Evolutionary conservation across 2,329 filamentous ascomycete species (phyloP).

Genomic region (Alternaria burnsii): DNA sequence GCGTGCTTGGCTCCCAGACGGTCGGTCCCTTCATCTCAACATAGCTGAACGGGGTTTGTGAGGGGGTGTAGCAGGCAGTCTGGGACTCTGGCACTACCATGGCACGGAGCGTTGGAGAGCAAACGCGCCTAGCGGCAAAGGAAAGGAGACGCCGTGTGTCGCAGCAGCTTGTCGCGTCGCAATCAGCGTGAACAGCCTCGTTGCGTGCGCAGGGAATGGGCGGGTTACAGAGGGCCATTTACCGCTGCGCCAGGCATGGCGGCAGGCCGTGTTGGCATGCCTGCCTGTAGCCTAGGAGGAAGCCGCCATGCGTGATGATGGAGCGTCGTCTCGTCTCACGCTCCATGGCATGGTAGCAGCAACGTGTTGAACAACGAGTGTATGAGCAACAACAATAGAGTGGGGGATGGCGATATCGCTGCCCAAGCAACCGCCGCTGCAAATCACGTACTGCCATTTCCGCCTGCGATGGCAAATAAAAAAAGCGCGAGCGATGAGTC

Average conservation of each 20-base stretch:
- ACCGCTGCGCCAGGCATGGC: slow-evolving; percentile 30
- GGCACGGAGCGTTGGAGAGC: slow-evolving; percentile 18
- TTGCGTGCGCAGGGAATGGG: slow-evolving; percentile 5
- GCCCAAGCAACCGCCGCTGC: slow-evolving; percentile 4
- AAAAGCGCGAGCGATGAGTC: slow-evolving; percentile 30
- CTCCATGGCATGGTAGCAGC: not conserved
- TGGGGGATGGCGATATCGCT: slow-evolving; percentile 1
- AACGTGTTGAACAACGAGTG: not conserved
- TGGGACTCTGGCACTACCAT: slow-evolving; percentile 21
- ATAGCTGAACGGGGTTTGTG: slow-evolving; percentile 22
- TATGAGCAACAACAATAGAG: not conserved
- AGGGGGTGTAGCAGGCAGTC: slow-evolving; percentile 16
- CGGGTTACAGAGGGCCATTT: slow-evolving; percentile 3
- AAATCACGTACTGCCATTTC: slow-evolving; percentile 8
- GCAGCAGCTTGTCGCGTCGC: slow-evolving; percentile 26
- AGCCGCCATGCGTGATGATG: slow-evolving; percentile 20
- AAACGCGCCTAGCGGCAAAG: slow-evolving; percentile 14
- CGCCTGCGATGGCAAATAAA: not conserved
- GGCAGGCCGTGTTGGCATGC: slow-evolving; percentile 26
- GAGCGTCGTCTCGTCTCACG: slow-evolving; percentile 30
- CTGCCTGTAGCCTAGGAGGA: slow-evolving; percentile 20
- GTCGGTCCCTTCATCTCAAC: slow-evolving; percentile 21
- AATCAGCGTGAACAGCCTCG: slow-evolving; percentile 23
- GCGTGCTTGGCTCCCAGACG: slow-evolving; percentile 24
- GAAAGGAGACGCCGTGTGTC: slow-evolving; percentile 38